A percentile compares a stretch with the other conserved stretches of the same genome.
Conservation (phyloP, 768 basidiomycete species). For the Pluteus cervinus region DNA sequence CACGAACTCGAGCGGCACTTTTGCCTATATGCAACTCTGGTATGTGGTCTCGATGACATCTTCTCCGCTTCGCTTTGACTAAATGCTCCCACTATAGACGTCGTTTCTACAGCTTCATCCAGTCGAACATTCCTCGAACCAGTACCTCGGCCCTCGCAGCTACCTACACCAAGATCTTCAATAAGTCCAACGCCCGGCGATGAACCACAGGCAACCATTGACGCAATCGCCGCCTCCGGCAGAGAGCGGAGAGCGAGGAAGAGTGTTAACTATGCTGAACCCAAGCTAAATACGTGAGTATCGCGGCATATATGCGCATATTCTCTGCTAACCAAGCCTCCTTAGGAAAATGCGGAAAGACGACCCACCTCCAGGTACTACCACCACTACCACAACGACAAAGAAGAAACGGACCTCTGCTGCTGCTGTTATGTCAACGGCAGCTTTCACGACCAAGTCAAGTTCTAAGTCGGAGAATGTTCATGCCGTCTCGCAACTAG, state of each 20-base stretch:
- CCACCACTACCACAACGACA: conserved; percentile 16
- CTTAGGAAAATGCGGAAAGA: conserved; percentile 87
- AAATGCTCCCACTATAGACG: conserved; percentile 15
- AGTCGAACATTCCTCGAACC: conserved; percentile 18
- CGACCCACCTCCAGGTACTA: conserved; percentile 40
- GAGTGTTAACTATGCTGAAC: conserved; percentile 83
- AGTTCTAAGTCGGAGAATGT: conserved; percentile 9
- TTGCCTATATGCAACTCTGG: too few species aligned
- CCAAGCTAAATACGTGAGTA: conserved; percentile 81
- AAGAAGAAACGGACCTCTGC: conserved; percentile 44
- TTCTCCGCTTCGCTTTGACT: too few species aligned
- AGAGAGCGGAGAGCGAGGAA: conserved; percentile 61
- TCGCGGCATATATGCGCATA: conserved; percentile 2
- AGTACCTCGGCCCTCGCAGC: too few species aligned
- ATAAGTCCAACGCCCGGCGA: conserved; percentile 34
- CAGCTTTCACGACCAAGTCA: conserved; percentile 20
- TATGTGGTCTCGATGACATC: too few species aligned
- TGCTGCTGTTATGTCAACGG: conserved; percentile 29
- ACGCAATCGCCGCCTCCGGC: conserved; percentile 32
- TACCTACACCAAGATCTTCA: conserved; percentile 39
- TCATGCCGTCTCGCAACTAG: conserved; percentile 1
- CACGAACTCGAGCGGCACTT: too few species aligned
- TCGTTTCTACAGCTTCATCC: conserved; percentile 4
- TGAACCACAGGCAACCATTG: conserved; percentile 23
- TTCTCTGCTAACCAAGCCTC: conserved; percentile 5